Evolutionary conservation across 768 basidiomycete species (phyloP), one percentile per base, ranked within the genome.

Genomic region (Gymnopilus dilepis): DNA sequence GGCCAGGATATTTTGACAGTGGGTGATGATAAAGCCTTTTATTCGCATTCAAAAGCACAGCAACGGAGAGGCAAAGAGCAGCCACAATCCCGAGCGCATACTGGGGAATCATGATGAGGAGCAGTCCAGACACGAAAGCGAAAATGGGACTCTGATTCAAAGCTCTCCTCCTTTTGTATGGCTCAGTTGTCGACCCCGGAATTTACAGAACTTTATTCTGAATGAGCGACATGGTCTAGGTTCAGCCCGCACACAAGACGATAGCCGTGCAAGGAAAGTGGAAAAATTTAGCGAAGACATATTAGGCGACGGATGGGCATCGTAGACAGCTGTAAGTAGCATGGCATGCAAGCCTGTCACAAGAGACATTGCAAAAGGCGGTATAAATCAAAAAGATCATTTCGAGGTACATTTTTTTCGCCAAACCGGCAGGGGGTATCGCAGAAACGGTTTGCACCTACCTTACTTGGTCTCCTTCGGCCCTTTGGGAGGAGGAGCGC

Each of bases 1-100:
- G 76, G 1, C 77, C 77, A 40, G 76, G 76, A 63, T 74, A 73
- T 13, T 67, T 66, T 0, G 71, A 65, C 7, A 79, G 66, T 6
- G 69, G 68, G 45, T 78, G 74, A 22, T 56, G 37, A 43, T 61
- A 55, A 9, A 61, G 47, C 5, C 63, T 43, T 22, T 50, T 63
- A 2, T 34, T 15, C 19, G 58, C 58, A 3, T 55, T 51, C 11
- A 28, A 7, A 22, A 51, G 7, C 22, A 62, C 37, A 6, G 45
- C 52, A 12, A 43, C 21, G 17, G 30, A 6, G 7, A 62, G 45
- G 30, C 61, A 66, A 24, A 55, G 11, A 43, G 41, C n/a, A 13
- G 50, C 54, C 26, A 65, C 55, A 5, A 30, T 43, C 7, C 59
- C 34, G 1, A 64, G 58, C 43, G 64, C 30, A 15, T 30, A 22